Evolutionary conservation across 75 land plant species (phyloP).

Genomic region (Picea sitchensis): DNA sequence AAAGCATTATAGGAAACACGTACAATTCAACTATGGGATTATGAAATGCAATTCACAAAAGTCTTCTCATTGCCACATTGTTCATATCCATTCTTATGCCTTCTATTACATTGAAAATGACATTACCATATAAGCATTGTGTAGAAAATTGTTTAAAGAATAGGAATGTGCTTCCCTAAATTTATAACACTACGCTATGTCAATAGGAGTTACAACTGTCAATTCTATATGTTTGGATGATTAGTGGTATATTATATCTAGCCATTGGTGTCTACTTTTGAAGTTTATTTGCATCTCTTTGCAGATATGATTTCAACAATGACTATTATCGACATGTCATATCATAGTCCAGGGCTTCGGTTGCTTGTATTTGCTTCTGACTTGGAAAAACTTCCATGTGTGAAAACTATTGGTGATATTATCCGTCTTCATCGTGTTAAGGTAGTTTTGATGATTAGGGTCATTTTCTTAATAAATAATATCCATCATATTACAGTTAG

Average conservation of each 20-base stretch:
- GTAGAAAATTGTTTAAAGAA: neutral
- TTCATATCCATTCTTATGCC: neutral
- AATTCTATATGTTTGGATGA: neutral
- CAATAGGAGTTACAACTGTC: neutral
- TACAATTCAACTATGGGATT: too few species aligned
- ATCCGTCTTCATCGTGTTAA: conserved; percentile 57
- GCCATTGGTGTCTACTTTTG: neutral
- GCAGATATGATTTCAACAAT: conserved; percentile 64
- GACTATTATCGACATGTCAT: conserved; percentile 66
- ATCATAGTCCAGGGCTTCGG: conserved; percentile 28
- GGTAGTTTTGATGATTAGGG: conserved; percentile 30
- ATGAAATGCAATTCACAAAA: too few species aligned
- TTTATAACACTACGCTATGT: neutral
- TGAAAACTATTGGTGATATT: conserved; percentile 59
- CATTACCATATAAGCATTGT: neutral
- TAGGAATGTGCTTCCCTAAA: neutral
- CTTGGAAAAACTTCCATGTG: conserved; percentile 44
- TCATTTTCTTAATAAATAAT: neutral
- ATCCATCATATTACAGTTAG: neutral
- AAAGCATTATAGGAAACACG: too few species aligned
- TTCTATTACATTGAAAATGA: neutral
- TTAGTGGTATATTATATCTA: too few species aligned
- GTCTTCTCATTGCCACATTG: too few species aligned
- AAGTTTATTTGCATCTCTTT: neutral
- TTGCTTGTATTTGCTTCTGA: conserved; percentile 53